Evolutionary conservation across 768 basidiomycete genomes (phyloP).

Genomic region (Russula compacta): DNA sequence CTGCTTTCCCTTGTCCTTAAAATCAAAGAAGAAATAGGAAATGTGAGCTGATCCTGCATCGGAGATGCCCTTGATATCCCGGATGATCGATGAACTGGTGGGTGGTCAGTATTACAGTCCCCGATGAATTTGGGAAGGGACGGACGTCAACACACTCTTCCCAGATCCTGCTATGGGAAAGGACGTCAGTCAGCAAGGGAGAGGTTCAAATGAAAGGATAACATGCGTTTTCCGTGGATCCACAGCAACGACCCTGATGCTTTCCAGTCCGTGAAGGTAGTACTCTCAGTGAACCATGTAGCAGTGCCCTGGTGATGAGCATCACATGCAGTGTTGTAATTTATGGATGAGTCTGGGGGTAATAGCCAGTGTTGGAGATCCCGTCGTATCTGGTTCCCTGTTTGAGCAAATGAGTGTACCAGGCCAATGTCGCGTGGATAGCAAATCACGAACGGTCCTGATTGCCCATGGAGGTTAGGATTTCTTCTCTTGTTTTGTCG

Average conservation of each 20-base stretch:
- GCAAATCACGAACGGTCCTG: not conserved
- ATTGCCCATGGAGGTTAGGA: not conserved
- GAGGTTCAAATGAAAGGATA: no score
- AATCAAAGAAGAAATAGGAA: not conserved
- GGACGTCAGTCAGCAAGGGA: not conserved
- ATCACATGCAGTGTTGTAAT: not conserved
- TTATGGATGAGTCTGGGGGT: not conserved
- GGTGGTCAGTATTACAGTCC: not conserved
- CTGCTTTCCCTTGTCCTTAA: not conserved
- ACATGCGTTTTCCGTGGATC: not conserved
- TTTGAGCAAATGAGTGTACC: no score
- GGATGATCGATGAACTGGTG: not conserved
- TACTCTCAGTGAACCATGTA: not conserved
- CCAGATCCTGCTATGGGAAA: not conserved
- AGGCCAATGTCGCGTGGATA: not conserved
- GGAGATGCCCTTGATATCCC: not conserved
- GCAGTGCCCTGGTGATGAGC: not conserved
- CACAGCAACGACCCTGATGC: not conserved
- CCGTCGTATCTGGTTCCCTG: not conserved
- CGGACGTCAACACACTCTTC: not conserved
- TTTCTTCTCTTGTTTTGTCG: no score
- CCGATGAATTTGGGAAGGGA: accelerated
- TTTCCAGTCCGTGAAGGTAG: not conserved
- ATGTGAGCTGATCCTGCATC: not conserved
- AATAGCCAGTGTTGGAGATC: not conserved